Base-by-base conservation (phyloP, 1,139 yeast genomes). In the Pichia cactophila region DNA sequence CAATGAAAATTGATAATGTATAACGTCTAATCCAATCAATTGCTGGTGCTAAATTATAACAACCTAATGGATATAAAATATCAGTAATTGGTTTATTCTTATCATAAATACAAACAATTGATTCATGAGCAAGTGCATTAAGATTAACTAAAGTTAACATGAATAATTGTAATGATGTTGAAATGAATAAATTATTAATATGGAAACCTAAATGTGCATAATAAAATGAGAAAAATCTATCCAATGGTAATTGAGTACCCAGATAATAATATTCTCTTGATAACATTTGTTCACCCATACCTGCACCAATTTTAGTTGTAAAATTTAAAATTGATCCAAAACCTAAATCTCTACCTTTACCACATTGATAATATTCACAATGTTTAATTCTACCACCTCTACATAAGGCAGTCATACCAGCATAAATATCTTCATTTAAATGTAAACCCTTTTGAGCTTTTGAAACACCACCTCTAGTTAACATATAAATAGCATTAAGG, bases 1-100 rank as follows among this genome's bases (percentile, higher is more conserved):
- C 98, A 74, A 92, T 94, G 81, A 92, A 92, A 72, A 92, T 94
- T 50, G 98, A 92, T 69, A 92, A 76, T 33, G 97, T 89, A 71
- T 92, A 92, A 76, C 96, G 95, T 78, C 95, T 86, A 60, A 92
- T 78, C 98, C 98, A 92, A 68, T 90, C 95, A 67, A 89, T 77
- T 50, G 90, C 94, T 31, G 98, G 97, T 55, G 78, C 67, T 62
- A 90, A 74, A 70, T 87, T 87, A 80, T 92, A 92, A 77, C 99
- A 92, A 63, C 98, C 98, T 62, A 76, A 72, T 64, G 99, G 99
- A 62, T 77, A 76, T 62, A 83, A 75, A 43, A 84, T 72, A 74
- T 92, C 97, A 42, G 94, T 86, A 57, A 87, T 73, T 51, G 98
- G 98, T 69, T 74, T 75, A 70, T 89, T 80, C 69, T 74, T 84